A percentile compares a stretch with the other conserved stretches of the same genome.
Conservation (phyloP, 331 rosid genomes). For the Saraca asoca region DNA sequence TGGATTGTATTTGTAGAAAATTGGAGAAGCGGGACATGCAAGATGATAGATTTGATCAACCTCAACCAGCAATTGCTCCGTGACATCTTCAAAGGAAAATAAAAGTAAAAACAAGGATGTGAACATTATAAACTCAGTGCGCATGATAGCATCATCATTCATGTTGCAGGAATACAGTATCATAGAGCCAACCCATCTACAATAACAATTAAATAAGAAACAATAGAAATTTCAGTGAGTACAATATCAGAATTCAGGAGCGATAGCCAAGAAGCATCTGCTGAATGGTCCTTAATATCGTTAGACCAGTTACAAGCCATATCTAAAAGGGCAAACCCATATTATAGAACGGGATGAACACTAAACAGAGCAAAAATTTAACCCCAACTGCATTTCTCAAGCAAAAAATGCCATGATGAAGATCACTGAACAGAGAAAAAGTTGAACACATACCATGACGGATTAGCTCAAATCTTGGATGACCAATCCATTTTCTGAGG, state of each 20-base stretch:
- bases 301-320: slow-evolving; percentile 8
- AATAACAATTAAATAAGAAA: slow-evolving; percentile 6
- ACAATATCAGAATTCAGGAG: background rate
- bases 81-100: slow-evolving; percentile 52
- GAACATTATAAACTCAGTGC: slow-evolving; percentile 1
- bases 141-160: slow-evolving; percentile 12
- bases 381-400: slow-evolving; percentile 12
- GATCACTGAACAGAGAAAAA: background rate
- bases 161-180: slow-evolving; percentile 7
- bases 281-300: slow-evolving; percentile 9
- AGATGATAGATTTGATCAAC: slow-evolving; percentile 78
- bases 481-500: slow-evolving; percentile 87
- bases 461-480: slow-evolving; percentile 92
- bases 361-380: background rate
- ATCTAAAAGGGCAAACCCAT: slow-evolving; percentile 24
- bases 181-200: slow-evolving; percentile 1
- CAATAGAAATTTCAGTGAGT: slow-evolving; percentile 14
- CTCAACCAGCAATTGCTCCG: slow-evolving; percentile 65
- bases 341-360: background rate
- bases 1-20: slow-evolving; percentile 78
- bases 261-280: slow-evolving; percentile 5
- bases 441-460: slow-evolving; percentile 72
- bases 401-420: too few species aligned
- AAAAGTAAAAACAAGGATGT: slow-evolving; percentile 17
- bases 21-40: slow-evolving; percentile 83